Conservation (phyloP, 2,329 filamentous ascomycete species). For the Fusarium sp. region DNA sequence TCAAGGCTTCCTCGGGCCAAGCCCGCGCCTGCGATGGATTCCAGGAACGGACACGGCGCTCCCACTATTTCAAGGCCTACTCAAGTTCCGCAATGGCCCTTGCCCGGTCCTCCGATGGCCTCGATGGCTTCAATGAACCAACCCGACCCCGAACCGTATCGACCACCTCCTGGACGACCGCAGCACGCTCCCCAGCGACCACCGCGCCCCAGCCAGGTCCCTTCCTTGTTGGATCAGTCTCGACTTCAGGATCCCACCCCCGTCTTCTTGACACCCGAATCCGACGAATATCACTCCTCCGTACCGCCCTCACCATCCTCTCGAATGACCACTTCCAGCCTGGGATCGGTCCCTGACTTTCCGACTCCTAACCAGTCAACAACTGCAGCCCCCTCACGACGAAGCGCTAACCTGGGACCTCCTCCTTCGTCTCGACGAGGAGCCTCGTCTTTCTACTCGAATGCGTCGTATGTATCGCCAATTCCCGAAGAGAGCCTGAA, state of each 20-base stretch:
- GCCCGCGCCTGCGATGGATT: conserved; percentile 31
- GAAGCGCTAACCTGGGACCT: conserved; percentile 64
- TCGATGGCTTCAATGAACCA: conserved; percentile 46
- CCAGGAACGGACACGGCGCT: conserved; percentile 39
- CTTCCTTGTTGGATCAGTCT: conserved; percentile 65
- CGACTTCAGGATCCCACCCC: conserved; percentile 64
- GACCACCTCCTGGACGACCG: conserved; percentile 59
- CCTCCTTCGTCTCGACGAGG: conserved; percentile 67
- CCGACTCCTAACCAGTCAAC: conserved; percentile 52
- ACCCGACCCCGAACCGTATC: conserved; percentile 54
- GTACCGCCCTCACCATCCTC: conserved; percentile 59
- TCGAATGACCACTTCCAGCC: conserved; percentile 60
- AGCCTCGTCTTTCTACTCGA: conserved; percentile 70
- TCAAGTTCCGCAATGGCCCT: conserved; percentile 63
- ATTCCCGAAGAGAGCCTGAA: conserved; percentile 75
- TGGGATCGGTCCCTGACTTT: conserved; percentile 67
- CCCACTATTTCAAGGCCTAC: conserved; percentile 62
- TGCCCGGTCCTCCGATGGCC: conserved; percentile 52
- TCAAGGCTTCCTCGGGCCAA: conserved; percentile 31
- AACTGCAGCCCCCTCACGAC: conserved; percentile 48
- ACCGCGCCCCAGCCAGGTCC: conserved; percentile 65
- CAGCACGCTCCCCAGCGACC: conserved; percentile 63
- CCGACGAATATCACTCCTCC: conserved; percentile 50
- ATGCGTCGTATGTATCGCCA: conserved; percentile 72
- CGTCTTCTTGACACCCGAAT: conserved; percentile 51